A percentile compares a stretch with the other conserved stretches of the same genome.
These are phyloP conservation scores for Bipolaris gigantea DNA, from an alignment of 2,329 filamentous ascomycete genomes.

Conservation along the genomic window DNA sequence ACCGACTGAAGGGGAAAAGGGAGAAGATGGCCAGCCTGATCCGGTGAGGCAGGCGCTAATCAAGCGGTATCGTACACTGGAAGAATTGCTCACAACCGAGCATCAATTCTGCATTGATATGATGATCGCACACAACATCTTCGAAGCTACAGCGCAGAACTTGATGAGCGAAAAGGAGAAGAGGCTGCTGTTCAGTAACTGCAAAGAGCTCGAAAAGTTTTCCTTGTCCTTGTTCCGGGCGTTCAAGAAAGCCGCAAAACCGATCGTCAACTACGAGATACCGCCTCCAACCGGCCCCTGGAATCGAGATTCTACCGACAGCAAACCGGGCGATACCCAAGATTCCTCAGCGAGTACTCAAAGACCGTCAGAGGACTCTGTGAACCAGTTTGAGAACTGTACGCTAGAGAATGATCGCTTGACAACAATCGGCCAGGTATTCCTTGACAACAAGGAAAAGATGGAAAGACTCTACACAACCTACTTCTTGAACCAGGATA, in stretches of 20 bases:
- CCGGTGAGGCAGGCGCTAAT: conserved; percentile 54
- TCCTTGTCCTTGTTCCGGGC: conserved; percentile 76
- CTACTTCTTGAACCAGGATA: conserved; percentile 66
- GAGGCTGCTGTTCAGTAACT: conserved; percentile 89
- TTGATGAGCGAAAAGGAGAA: conserved; percentile 81
- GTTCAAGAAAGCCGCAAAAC: conserved; percentile 77
- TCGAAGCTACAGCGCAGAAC: conserved; percentile 86
- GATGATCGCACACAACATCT: conserved; percentile 97
- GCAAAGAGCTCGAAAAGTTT: conserved; percentile 85
- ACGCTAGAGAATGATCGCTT: conserved; percentile 56
- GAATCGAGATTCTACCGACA: conserved; percentile 29
- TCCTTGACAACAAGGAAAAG: conserved; percentile 57
- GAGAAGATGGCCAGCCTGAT: conserved; percentile 25
- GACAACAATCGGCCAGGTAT: conserved; percentile 62
- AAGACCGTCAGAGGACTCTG: conserved; percentile 25
- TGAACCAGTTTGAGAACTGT: conserved; percentile 37
- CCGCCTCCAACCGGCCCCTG: conserved; percentile 30
- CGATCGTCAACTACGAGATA: conserved; percentile 65
- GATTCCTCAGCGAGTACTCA: conserved; percentile 23
- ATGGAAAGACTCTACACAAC: conserved; percentile 68
- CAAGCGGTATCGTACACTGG: conserved; percentile 81
- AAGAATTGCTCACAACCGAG: conserved; percentile 92
- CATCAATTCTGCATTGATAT: conserved; percentile 89
- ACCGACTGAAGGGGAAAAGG: conserved; percentile 14
- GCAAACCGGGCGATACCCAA: conserved; percentile 16